These are phyloP conservation scores for Eutrema yunnanense DNA, from an alignment of 345 rosid genomes.

Conservation along the genomic window DNA sequence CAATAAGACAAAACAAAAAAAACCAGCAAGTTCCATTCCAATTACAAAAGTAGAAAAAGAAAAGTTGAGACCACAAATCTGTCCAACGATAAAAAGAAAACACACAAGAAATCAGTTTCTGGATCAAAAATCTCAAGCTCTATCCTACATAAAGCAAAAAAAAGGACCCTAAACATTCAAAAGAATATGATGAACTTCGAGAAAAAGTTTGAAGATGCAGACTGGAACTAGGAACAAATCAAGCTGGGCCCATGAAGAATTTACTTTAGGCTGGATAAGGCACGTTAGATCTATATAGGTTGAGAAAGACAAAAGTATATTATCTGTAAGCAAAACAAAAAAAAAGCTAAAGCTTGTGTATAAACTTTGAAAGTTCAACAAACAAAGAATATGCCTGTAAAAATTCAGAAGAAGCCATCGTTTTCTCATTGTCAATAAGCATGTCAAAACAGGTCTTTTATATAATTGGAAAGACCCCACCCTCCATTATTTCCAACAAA, in stretches of 20 bases:
- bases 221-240: constrained; percentile 18
- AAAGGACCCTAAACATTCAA: neutral
- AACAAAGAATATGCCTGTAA: constrained; percentile 31
- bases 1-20: neutral
- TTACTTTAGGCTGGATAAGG: constrained; percentile 25
- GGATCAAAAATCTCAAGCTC: constrained; percentile 5
- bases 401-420: constrained; percentile 22
- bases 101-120: neutral
- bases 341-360: constrained; percentile 3
- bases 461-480: constrained; percentile 35
- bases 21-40: neutral
- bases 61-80: constrained; percentile 1
- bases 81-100: neutral
- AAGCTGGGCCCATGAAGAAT: constrained; percentile 28
- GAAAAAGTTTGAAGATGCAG: constrained; percentile 6
- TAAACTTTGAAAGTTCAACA: constrained; percentile 7
- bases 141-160: constrained; percentile 7
- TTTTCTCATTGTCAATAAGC: constrained; percentile 28
- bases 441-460: constrained; percentile 11
- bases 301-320: constrained; percentile 7
- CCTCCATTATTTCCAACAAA: constrained; percentile 20
- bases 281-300: constrained; percentile 14
- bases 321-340: constrained; percentile 8
- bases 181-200: constrained; percentile 1
- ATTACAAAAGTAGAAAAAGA: neutral